A percentile compares a stretch with the other conserved stretches of the same genome.
phyloP scores from a whole-genome alignment of 2,329 filamentous ascomycete species.

The Cryphonectria radicalis region DNA sequence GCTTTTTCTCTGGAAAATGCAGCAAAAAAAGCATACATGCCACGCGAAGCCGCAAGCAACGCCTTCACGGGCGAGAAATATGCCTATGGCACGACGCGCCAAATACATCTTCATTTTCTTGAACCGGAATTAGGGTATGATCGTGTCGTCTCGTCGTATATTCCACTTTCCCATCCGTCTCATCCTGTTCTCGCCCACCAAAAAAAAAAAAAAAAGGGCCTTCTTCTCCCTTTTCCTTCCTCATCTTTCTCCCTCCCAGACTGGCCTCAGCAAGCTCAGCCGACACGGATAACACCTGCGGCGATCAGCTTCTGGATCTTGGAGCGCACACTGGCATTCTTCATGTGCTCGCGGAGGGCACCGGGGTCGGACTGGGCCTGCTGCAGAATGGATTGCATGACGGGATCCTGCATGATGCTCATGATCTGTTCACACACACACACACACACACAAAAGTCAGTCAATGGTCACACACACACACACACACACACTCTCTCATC shows the following conservation, averaged over 20 bases:
- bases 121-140: conserved; percentile 23
- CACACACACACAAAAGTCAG: conserved; percentile 7
- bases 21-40: neutral
- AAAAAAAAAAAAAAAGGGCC: too few species aligned
- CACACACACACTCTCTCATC: too few species aligned
- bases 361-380: conserved; percentile 93
- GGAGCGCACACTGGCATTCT: conserved; percentile 79
- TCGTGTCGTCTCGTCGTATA: conserved; percentile 27
- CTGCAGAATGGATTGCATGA: conserved; percentile 97
- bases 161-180: neutral
- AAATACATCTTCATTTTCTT: neutral
- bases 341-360: conserved; percentile 96
- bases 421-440: conserved; percentile 65
- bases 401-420: conserved; percentile 87
- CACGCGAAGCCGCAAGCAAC: neutral
- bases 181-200: neutral
- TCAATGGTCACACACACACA: neutral
- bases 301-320: conserved; percentile 96
- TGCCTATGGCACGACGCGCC: conserved; percentile 1
- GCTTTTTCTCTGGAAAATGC: neutral
- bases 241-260: neutral
- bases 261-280: conserved; percentile 38
- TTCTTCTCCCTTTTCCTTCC: neutral
- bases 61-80: neutral
- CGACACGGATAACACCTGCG: conserved; percentile 86